These are phyloP conservation scores for Tolypocladium pustulatum DNA, from an alignment of 2,329 filamentous ascomycete species.

Conservation along the genomic window DNA sequence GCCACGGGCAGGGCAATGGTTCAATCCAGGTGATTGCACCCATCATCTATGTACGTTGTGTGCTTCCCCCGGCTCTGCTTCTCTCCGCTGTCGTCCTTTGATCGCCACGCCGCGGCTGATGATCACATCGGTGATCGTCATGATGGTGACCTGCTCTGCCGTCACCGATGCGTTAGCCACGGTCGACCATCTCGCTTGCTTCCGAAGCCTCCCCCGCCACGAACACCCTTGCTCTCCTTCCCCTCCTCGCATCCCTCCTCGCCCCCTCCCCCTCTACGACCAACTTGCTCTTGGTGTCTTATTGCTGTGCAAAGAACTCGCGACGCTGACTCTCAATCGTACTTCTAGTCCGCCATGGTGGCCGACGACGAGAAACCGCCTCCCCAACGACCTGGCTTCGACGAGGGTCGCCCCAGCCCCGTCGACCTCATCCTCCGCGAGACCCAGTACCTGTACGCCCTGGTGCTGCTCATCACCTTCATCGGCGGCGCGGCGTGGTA, in stretches of 20 bases:
- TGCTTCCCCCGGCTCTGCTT: background rate
- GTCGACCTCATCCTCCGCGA: constrained; percentile 33
- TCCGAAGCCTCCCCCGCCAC: background rate
- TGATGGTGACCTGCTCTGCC: background rate
- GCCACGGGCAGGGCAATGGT: constrained; percentile 26
- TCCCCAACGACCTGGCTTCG: constrained; percentile 13
- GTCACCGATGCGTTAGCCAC: background rate
- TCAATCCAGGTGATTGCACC: constrained; percentile 22
- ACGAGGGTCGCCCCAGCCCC: constrained; percentile 12
- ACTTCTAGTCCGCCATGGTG: constrained; percentile 22
- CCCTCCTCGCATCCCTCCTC: constrained; percentile 5
- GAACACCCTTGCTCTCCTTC: background rate
- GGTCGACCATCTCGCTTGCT: background rate
- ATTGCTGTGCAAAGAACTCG: background rate
- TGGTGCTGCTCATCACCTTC: constrained; percentile 41
- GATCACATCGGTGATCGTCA: background rate
- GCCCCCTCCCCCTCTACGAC: background rate
- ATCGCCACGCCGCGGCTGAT: constrained; percentile 1
- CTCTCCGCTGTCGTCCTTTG: constrained; percentile 5
- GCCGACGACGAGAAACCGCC: constrained; percentile 21
- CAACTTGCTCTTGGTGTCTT: background rate
- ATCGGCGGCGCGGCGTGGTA: constrained; percentile 39
- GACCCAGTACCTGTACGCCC: constrained; percentile 41
- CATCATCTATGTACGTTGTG: constrained; percentile 13
- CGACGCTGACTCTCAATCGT: background rate